Percentiles rank a stretch among this genome's conserved stretches.
Conservation (phyloP, 805 yeast genomes). For the Metschnikowia similis region DNA sequence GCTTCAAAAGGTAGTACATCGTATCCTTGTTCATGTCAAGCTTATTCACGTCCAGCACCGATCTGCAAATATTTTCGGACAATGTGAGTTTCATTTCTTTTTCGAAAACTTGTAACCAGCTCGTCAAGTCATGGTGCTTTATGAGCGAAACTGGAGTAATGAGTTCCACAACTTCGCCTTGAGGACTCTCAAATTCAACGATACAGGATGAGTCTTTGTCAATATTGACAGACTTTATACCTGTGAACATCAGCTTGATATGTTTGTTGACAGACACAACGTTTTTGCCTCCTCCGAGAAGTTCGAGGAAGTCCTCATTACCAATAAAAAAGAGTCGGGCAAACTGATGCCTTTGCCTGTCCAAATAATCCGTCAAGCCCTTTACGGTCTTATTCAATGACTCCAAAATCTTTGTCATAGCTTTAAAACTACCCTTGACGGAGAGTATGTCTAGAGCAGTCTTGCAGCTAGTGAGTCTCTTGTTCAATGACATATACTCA, state of each 20-base stretch:
- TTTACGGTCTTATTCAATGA: conserved; percentile 55
- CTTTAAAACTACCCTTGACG: conserved; percentile 44
- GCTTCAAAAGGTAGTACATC: conserved; percentile 27
- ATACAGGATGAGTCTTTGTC: conserved; percentile 34
- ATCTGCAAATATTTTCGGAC: conserved; percentile 25
- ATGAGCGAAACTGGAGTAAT: conserved; percentile 39
- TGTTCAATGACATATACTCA: conserved; percentile 54
- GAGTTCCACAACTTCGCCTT: conserved; percentile 56
- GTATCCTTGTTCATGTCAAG: neutral
- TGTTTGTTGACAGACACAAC: conserved; percentile 49
- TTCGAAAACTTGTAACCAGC: conserved; percentile 64
- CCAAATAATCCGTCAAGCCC: conserved; percentile 74
- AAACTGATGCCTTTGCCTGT: conserved; percentile 68
- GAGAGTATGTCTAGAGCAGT: conserved; percentile 52
- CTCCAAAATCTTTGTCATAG: conserved; percentile 49
- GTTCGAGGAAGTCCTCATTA: conserved; percentile 81
- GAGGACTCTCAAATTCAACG: conserved; percentile 52
- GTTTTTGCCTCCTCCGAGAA: conserved; percentile 63
- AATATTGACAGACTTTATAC: conserved; percentile 43
- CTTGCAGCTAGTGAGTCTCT: conserved; percentile 44
- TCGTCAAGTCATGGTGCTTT: conserved; percentile 43
- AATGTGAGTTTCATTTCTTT: conserved; percentile 47
- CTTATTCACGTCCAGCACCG: conserved; percentile 21
- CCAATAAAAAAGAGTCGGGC: conserved; percentile 87
- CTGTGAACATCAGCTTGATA: conserved; percentile 68